These are phyloP conservation scores for Ceratocystis cubensis DNA, from an alignment of 2,329 filamentous ascomycete species.

Conservation along the genomic window DNA sequence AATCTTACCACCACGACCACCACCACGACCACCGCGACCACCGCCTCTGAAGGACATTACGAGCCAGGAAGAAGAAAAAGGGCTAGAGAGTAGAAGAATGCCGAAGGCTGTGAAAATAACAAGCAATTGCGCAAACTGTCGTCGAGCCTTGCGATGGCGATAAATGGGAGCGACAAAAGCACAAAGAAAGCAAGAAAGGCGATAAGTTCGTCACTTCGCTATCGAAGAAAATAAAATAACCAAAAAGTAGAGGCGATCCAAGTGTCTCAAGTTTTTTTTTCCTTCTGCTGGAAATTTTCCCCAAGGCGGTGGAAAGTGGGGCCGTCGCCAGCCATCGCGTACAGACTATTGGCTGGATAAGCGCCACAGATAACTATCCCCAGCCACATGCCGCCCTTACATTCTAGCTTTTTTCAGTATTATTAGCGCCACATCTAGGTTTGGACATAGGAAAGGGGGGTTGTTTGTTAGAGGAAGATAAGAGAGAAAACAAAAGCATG, in stretches of 20 bases:
- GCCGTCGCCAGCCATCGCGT: slow-evolving; percentile 9
- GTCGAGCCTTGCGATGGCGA: slow-evolving; percentile 6
- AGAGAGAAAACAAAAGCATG: too few relatives aligned
- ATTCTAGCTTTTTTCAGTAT: background rate
- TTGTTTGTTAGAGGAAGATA: too few relatives aligned
- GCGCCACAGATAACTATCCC: slow-evolving; percentile 13
- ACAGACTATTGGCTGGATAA: slow-evolving; percentile 18
- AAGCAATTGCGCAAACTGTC: background rate
- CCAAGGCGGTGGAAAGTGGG: slow-evolving; percentile 21
- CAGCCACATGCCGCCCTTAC: slow-evolving; percentile 6
- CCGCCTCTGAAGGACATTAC: slow-evolving; percentile 33
- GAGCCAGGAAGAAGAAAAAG: slow-evolving; percentile 3
- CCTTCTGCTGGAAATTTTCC: slow-evolving; percentile 17
- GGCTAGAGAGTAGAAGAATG: background rate
- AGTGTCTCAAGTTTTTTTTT: slow-evolving; percentile 21
- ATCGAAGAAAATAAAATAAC: background rate
- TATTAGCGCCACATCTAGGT: background rate
- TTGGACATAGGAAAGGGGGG: background rate
- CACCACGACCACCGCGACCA: slow-evolving; percentile 28
- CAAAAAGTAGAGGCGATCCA: slow-evolving; percentile 12
- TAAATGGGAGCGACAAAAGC: background rate
- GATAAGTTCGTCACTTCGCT: slow-evolving; percentile 11
- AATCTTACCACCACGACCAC: slow-evolving; percentile 30
- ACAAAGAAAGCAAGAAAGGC: slow-evolving; percentile 8
- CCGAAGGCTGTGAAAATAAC: background rate